Conservation (phyloP, 768 basidiomycete species). For the Lactifluus hygrophoroides region DNA sequence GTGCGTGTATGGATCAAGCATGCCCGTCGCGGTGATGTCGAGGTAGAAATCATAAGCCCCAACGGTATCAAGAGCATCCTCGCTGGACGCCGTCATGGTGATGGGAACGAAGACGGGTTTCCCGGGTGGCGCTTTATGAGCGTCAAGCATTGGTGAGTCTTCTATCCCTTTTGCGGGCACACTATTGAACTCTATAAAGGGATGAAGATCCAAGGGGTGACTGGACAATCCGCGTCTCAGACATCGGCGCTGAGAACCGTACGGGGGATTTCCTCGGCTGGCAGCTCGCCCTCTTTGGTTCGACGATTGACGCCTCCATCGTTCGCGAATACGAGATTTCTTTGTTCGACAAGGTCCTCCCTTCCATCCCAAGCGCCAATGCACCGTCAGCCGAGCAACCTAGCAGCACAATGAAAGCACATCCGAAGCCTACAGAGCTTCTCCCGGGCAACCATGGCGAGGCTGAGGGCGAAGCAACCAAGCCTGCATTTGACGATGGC, state of each 20-base stretch:
- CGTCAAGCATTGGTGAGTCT: constrained; percentile 88
- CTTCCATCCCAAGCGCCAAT: constrained; percentile 29
- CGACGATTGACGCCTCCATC: constrained; percentile 61
- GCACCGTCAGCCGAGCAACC: constrained; percentile 27
- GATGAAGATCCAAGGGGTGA: constrained; percentile 85
- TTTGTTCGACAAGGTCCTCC: constrained; percentile 41
- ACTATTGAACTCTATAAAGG: constrained; percentile 40
- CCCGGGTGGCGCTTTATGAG: constrained; percentile 99
- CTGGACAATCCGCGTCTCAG: constrained; percentile 85
- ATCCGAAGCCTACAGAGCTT: constrained; percentile 78
- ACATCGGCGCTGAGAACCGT: constrained; percentile 52
- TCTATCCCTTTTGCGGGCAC: not conserved
- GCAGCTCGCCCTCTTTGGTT: constrained; percentile 91
- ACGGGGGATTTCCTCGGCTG: constrained; percentile 76
- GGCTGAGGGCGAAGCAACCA: constrained; percentile 70
- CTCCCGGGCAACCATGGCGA: constrained; percentile 82
- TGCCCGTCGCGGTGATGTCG: constrained; percentile 78
- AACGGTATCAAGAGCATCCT: constrained; percentile 79
- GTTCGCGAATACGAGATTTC: constrained; percentile 57
- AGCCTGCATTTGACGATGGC: constrained; percentile 51
- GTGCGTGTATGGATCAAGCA: constrained; percentile 93
- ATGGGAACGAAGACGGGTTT: constrained; percentile 60
- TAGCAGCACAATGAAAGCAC: constrained; percentile 44
- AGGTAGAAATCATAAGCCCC: constrained; percentile 83
- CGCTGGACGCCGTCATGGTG: constrained; percentile 59